Conservation (phyloP, 2,329 filamentous ascomycete species). For the Aquanectria penicillioides region DNA sequence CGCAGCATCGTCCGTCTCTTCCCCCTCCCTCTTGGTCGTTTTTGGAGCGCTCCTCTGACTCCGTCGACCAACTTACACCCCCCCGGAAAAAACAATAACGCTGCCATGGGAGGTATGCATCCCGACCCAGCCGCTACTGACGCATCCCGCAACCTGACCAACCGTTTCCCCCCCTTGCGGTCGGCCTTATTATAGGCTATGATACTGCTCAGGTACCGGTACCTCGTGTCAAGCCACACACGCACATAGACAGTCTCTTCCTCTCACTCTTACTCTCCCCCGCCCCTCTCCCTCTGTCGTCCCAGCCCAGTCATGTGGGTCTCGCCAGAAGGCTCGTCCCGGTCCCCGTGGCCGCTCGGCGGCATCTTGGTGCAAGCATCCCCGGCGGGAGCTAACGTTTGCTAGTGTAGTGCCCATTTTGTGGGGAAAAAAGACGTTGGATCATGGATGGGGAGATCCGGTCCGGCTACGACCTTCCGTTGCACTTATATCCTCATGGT, state of each 20-base stretch:
- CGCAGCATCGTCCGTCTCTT: slow-evolving; percentile 12
- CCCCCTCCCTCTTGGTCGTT: no score
- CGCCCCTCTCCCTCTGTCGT: background rate
- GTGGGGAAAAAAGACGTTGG: slow-evolving; percentile 13
- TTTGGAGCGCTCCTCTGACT: slow-evolving; percentile 4
- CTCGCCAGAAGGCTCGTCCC: slow-evolving; percentile 21
- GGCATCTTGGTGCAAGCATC: slow-evolving; percentile 3
- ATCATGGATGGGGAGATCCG: background rate
- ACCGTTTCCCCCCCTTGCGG: background rate
- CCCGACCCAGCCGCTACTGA: slow-evolving; percentile 16
- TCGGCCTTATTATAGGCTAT: slow-evolving; percentile 1
- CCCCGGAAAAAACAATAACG: slow-evolving; percentile 1
- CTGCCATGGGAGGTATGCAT: slow-evolving; percentile 22
- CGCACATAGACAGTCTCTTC: slow-evolving; percentile 1
- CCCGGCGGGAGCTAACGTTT: slow-evolving; percentile 15
- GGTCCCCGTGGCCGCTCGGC: slow-evolving; percentile 13
- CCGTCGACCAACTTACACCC: background rate
- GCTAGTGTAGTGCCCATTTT: slow-evolving; percentile 10
- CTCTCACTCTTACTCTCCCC: background rate
- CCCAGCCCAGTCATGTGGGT: slow-evolving; percentile 6
- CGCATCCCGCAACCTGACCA: slow-evolving; percentile 19
- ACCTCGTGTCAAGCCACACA: slow-evolving; percentile 11
- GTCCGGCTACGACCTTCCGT: background rate
- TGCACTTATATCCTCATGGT: background rate
- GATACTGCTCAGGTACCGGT: slow-evolving; percentile 25